A percentile compares a stretch with the other conserved stretches of the same genome.
These are phyloP conservation scores for Monosporascus sp. DNA, from an alignment of 2,329 filamentous ascomycete species.

Conservation along the genomic window DNA sequence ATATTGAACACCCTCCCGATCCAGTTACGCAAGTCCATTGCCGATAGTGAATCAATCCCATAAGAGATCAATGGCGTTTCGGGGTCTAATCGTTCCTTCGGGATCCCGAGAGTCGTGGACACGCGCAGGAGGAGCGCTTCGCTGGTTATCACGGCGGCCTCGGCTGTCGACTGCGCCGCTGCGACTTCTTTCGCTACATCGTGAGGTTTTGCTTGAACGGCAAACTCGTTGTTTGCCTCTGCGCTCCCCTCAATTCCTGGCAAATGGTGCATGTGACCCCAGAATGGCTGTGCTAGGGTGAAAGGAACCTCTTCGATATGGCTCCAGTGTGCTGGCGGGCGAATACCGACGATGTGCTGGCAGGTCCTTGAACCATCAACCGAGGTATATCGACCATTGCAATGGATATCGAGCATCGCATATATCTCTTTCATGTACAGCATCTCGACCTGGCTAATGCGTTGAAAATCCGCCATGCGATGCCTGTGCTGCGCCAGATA, in stretches of 20 bases:
- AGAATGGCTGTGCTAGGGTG: conserved; percentile 6
- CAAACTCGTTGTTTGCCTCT: conserved; percentile 1
- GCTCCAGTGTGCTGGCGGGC: conserved; percentile 1
- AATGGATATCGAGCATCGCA: conserved; percentile 4
- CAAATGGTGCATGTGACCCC: conserved; percentile 10
- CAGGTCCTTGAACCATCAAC: not conserved
- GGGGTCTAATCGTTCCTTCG: not conserved
- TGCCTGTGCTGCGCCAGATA: conserved; percentile 2
- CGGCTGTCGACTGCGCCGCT: not conserved
- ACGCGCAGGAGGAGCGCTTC: not conserved
- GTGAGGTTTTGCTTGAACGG: too few relatives aligned
- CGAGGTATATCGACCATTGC: not conserved
- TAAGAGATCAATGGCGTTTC: conserved; percentile 1
- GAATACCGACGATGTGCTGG: conserved; percentile 1
- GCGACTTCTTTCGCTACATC: too few relatives aligned
- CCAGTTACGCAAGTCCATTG: conserved; percentile 4
- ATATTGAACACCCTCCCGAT: conserved; percentile 1
- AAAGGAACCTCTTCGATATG: not conserved
- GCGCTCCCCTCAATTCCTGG: conserved; percentile 9
- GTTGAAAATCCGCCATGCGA: not conserved
- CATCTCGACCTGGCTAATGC: conserved; percentile 4
- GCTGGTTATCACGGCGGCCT: not conserved
- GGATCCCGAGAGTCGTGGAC: not conserved
- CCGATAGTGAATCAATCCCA: conserved; percentile 2
- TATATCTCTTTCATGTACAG: not conserved